Percentiles rank a stretch among this genome's conserved stretches.
These are phyloP conservation scores for Manihot esculenta DNA, from an alignment of 441 rosid species.

Conservation along the genomic window DNA sequence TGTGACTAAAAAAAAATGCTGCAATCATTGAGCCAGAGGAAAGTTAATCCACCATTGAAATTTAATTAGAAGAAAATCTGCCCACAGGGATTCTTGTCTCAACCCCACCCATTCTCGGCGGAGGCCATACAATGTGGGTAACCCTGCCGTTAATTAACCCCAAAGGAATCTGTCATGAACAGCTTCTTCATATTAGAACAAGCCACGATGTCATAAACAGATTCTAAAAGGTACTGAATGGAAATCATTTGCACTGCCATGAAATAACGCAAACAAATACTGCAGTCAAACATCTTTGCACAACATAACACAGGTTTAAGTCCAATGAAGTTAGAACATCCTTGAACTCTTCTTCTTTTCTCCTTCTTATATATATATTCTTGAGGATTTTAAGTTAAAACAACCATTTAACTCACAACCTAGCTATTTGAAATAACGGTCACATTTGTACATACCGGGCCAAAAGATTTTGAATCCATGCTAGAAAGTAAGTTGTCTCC, in stretches of 20 bases:
- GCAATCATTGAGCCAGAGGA: not conserved
- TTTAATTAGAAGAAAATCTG: constrained; percentile 27
- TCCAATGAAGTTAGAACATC: not conserved
- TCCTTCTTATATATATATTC: no score
- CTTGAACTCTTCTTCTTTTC: no score
- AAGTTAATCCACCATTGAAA: not conserved
- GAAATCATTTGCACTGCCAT: not conserved
- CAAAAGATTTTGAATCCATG: constrained; percentile 73
- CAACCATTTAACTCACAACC: no score
- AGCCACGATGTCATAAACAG: not conserved
- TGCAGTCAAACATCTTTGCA: not conserved
- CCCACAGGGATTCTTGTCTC: constrained; percentile 21
- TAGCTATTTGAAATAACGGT: not conserved
- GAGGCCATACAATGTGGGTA: constrained; percentile 76
- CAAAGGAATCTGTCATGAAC: constrained; percentile 64
- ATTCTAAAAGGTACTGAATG: not conserved
- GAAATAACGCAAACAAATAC: not conserved
- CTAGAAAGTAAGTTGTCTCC: constrained; percentile 71
- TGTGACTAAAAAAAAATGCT: constrained; percentile 13
- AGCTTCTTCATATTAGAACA: constrained; percentile 16
- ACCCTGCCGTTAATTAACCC: constrained; percentile 75
- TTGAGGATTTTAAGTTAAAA: no score
- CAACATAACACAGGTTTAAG: not conserved
- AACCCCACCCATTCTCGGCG: constrained; percentile 56
- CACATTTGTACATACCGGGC: constrained; percentile 57